Base-by-base conservation (phyloP, 768 basidiomycete genomes). In the Trametes villosa region DNA sequence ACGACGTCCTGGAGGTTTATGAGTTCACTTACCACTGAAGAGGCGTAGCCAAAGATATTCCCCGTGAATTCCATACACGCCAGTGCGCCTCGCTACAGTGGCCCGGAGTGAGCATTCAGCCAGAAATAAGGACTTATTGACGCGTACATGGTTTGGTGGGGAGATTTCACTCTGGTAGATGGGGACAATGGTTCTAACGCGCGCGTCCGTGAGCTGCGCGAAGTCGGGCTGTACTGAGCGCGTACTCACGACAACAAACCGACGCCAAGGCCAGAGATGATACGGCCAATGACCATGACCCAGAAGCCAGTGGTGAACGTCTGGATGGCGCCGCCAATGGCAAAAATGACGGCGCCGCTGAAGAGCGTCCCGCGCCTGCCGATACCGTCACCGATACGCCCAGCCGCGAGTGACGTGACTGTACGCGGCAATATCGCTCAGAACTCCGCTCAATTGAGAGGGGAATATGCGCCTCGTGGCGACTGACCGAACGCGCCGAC, bases 101-200 rank as follows among this genome's bases (percentile, higher is more conserved):
- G 55, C 22, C 44, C 15, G 30, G n/a, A 12, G 6, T 55, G 40
- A 51, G 2, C 44, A 42, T 29, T 20, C 27, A 18, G 18, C 36
- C n/a, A 50, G 1, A 5, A 44, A n/a, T 26, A 24, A 22, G 18
- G 11, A 38, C 38, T 38, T 20, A 49, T n/a, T 20, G 20, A 26
- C 3, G 63, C 62, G 42, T 48, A 91, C 93, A 76, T 96, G 92
- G 67, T 91, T 82, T 2, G 96, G 92, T 30, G 96, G 95, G 4
- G 93, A 95, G 47, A 97, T 94, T 78, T 98, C 96, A 67, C 92
- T 94, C 78, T 97, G 92, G 73, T 94, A 96, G 59, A 95, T 94
- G 15, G 93, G 94, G 29, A 95, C 93, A 61, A 95, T 94, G n/a
- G 93, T 95, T 42, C 93, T 94, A 66, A 54, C 20, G 11, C 15